Evolutionary conservation across 2,329 filamentous ascomycete species (phyloP).

Genomic region (Botrytis medusae): DNA sequence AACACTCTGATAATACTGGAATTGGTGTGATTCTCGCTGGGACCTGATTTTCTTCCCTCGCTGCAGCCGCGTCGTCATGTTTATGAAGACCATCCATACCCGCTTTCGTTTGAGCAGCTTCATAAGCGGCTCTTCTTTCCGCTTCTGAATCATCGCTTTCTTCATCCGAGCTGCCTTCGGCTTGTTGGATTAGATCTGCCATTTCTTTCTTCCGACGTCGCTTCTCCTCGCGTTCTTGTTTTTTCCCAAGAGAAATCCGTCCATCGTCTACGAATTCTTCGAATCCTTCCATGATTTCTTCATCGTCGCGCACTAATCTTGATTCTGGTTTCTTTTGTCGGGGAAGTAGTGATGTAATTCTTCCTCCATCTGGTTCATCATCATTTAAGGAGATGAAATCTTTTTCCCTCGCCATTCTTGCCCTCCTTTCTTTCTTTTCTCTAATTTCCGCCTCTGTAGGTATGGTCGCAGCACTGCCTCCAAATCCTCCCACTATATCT

Average conservation of each 20-base stretch:
- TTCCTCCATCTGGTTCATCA: slow-evolving; percentile 48
- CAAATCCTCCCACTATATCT: slow-evolving; percentile 18
- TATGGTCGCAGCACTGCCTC: slow-evolving; percentile 56
- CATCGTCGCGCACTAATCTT: slow-evolving; percentile 79
- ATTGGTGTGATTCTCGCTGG: slow-evolving; percentile 70
- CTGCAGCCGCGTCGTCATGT: slow-evolving; percentile 43
- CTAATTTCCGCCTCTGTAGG: slow-evolving; percentile 81
- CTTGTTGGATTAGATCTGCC: slow-evolving; percentile 77
- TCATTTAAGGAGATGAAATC: slow-evolving; percentile 66
- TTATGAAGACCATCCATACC: slow-evolving; percentile 74
- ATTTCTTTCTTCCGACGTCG: slow-evolving; percentile 72
- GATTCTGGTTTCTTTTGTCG: slow-evolving; percentile 66
- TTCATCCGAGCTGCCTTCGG: slow-evolving; percentile 61
- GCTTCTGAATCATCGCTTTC: slow-evolving; percentile 69
- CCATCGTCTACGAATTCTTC: slow-evolving; percentile 90
- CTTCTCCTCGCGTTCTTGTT: slow-evolving; percentile 72
- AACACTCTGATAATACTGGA: slow-evolving; percentile 67
- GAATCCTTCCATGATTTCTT: slow-evolving; percentile 90
- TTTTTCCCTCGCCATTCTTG: slow-evolving; percentile 73
- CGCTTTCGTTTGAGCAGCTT: slow-evolving; percentile 79
- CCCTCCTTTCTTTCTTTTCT: slow-evolving; percentile 86
- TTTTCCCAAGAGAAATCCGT: slow-evolving; percentile 72
- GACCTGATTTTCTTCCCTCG: slow-evolving; percentile 34
- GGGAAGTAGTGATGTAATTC: slow-evolving; percentile 44
- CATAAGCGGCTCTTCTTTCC: slow-evolving; percentile 77